phyloP scores from a whole-genome alignment of 2,329 filamentous ascomycete species.

The Neonectria neomacrospora region DNA sequence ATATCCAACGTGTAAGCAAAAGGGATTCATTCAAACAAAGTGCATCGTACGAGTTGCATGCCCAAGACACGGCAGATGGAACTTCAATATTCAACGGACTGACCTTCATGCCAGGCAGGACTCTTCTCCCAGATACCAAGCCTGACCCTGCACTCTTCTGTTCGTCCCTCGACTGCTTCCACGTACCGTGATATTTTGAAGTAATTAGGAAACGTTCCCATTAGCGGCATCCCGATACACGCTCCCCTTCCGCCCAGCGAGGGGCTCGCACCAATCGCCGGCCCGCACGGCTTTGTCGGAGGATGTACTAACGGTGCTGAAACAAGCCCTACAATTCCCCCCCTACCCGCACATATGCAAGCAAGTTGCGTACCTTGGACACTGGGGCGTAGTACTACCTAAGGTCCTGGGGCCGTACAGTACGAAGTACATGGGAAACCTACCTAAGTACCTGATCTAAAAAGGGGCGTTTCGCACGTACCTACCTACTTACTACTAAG shows the following conservation, averaged over 20 bases:
- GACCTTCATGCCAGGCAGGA: conserved; percentile 7
- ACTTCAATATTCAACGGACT: too few relatives aligned
- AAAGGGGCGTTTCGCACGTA: too few relatives aligned
- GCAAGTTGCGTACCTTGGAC: conserved; percentile 17
- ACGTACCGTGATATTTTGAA: too few relatives aligned
- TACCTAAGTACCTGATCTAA: too few relatives aligned
- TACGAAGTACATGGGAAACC: too few relatives aligned
- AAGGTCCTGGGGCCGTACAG: not conserved
- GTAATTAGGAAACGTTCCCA: conserved; percentile 2
- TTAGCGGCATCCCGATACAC: conserved; percentile 16
- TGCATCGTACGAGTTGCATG: not conserved
- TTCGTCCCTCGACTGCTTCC: not conserved
- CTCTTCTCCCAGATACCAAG: conserved; percentile 5
- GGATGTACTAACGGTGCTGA: conserved; percentile 42
- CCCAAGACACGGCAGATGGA: too few relatives aligned
- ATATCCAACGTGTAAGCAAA: not conserved
- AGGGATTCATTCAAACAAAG: too few relatives aligned
- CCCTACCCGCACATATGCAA: conserved; percentile 38
- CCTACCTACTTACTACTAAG: too few relatives aligned
- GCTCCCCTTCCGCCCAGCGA: conserved; percentile 24
- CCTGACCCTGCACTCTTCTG: not conserved
- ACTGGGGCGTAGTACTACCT: not conserved
- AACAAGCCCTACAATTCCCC: conserved; percentile 43
- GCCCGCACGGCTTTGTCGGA: conserved; percentile 30
- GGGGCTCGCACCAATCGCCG: conserved; percentile 34